These are phyloP conservation scores for Paxillus ammoniavirescens DNA, from an alignment of 768 basidiomycete genomes.

Conservation along the genomic window DNA sequence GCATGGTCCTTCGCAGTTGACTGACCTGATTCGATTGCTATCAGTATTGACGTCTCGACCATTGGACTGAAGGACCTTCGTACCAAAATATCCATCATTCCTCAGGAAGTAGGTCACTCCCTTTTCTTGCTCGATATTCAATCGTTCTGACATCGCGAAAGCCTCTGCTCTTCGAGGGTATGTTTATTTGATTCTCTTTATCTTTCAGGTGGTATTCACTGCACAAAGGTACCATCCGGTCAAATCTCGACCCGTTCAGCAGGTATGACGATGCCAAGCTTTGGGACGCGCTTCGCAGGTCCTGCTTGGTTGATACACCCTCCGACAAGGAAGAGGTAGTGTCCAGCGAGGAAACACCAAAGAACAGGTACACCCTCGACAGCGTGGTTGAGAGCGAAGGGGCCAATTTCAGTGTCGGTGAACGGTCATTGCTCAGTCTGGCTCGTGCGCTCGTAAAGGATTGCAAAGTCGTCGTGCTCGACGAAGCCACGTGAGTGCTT, in stretches of 20 bases:
- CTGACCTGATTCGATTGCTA: constrained; percentile 9
- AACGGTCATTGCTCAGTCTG: constrained; percentile 48
- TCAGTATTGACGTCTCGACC: constrained; percentile 61
- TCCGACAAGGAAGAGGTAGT: constrained; percentile 17
- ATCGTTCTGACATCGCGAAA: constrained; percentile 23
- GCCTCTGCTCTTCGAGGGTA: constrained; percentile 58
- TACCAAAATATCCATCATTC: constrained; percentile 60
- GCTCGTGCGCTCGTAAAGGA: constrained; percentile 55
- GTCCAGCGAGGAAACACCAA: constrained; percentile 13
- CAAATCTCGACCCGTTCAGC: constrained; percentile 58
- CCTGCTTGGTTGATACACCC: constrained; percentile 41
- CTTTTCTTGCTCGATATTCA: constrained; percentile 1
- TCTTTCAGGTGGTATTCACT: constrained; percentile 31
- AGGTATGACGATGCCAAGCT: constrained; percentile 61
- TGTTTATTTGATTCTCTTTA: constrained; percentile 30
- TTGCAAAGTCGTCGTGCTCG: constrained; percentile 48
- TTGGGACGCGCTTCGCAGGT: constrained; percentile 73
- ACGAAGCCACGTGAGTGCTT: constrained; percentile 38
- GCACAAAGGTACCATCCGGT: constrained; percentile 55
- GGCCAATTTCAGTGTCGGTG: constrained; percentile 45
- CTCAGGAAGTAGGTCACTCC: constrained; percentile 53
- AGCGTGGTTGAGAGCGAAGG: constrained; percentile 54
- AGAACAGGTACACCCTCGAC: constrained; percentile 48
- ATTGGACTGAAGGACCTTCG: constrained; percentile 67
- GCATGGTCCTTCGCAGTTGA: background rate